phyloP scores from a whole-genome alignment of 1,284 basidiomycete genomes.

The Erythrobasidium hasegawianum region DNA sequence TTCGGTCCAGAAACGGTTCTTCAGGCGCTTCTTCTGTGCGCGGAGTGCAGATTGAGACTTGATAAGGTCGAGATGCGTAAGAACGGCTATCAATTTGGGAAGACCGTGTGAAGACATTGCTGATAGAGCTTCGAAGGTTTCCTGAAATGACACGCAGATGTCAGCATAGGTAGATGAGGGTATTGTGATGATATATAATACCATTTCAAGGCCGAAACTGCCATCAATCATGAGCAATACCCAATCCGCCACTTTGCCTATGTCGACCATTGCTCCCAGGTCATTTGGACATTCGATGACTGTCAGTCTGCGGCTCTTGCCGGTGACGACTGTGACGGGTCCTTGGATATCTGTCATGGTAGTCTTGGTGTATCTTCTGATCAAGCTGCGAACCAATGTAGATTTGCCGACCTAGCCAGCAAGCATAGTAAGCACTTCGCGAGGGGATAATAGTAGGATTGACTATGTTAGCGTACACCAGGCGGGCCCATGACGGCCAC shows the following conservation, averaged over 20 bases:
- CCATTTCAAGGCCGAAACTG: slow-evolving; percentile 98
- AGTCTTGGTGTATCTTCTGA: slow-evolving; percentile 91
- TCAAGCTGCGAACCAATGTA: slow-evolving; percentile 85
- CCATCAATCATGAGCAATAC: slow-evolving; percentile 97
- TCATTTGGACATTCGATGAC: slow-evolving; percentile 98
- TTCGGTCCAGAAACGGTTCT: slow-evolving; percentile 99
- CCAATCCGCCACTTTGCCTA: slow-evolving; percentile 93
- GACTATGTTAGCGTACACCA: slow-evolving; percentile 58
- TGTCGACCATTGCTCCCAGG: slow-evolving; percentile 96
- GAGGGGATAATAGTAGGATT: not conserved
- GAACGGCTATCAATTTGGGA: slow-evolving; percentile 94
- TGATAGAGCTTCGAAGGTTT: slow-evolving; percentile 98
- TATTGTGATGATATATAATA: slow-evolving; percentile 48
- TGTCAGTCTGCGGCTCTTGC: slow-evolving; percentile 87
- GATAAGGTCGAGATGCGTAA: slow-evolving; percentile 94
- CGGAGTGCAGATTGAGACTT: slow-evolving; percentile 85
- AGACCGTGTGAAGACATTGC: slow-evolving; percentile 95
- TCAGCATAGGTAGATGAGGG: not conserved
- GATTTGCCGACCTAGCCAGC: slow-evolving; percentile 71
- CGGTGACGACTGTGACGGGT: slow-evolving; percentile 84
- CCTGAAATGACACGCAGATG: slow-evolving; percentile 55
- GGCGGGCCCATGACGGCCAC: slow-evolving; percentile 96
- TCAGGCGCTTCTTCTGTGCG: slow-evolving; percentile 88
- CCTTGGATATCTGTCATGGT: slow-evolving; percentile 85
- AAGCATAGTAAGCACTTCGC: not conserved